A percentile compares a stretch with the other conserved stretches of the same genome.
phyloP scores from a whole-genome alignment of 257 asterid genomes.

The Solanum sejunctum region DNA sequence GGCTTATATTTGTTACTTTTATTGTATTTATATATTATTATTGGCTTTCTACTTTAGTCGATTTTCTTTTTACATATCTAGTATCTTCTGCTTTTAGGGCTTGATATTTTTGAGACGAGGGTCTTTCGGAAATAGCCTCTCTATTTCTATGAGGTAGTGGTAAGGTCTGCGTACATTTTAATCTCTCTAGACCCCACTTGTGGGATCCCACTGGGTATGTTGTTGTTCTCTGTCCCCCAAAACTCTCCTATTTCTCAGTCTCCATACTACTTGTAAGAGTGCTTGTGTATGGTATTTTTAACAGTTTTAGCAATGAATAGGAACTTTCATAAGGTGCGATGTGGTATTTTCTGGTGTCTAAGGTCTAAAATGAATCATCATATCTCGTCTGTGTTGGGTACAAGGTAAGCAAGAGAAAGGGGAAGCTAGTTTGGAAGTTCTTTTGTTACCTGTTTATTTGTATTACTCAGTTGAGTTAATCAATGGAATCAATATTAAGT shows the following conservation, averaged over 20 bases:
- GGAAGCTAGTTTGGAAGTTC: neutral
- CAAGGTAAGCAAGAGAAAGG: neutral
- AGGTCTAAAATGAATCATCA: neutral
- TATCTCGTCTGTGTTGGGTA: neutral
- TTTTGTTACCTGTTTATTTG: neutral
- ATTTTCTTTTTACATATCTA: no score
- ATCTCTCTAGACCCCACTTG: no score
- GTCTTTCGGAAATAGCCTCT: no score
- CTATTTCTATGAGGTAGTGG: no score
- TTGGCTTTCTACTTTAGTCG: no score
- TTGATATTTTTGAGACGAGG: no score
- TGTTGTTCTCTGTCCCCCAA: neutral
- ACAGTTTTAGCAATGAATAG: neutral
- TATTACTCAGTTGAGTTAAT: neutral
- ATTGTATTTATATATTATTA: no score
- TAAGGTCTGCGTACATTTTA: no score
- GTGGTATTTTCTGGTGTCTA: neutral
- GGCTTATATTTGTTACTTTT: no score
- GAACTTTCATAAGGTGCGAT: neutral
- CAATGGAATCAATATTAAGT: neutral
- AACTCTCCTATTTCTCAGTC: neutral
- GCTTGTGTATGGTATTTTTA: neutral
- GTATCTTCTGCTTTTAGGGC: no score
- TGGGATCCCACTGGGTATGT: no score
- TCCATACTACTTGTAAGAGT: neutral